A percentile compares a stretch with the other conserved stretches of the same genome.
Conservation (phyloP, 495 filamentous ascomycete genomes). For the Penicillium salamii region DNA sequence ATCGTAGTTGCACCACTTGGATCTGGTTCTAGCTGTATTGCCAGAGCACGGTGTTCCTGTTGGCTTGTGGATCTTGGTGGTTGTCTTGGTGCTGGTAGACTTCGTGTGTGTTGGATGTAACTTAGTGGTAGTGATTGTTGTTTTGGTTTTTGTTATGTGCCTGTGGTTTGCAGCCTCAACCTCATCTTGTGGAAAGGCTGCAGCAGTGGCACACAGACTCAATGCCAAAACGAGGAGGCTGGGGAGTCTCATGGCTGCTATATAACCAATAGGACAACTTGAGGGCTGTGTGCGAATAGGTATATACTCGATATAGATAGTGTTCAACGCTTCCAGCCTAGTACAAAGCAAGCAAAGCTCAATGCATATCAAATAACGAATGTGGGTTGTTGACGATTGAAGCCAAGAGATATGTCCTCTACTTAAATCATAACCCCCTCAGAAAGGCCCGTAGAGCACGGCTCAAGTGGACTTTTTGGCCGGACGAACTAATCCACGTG, state of each 20-base stretch:
- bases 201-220: neutral
- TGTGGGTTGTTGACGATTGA: neutral
- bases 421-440: neutral
- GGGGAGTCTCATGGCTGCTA: neutral
- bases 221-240: neutral
- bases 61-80: slow-evolving; percentile 1
- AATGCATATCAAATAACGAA: neutral
- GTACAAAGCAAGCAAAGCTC: neutral
- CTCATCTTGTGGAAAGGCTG: neutral
- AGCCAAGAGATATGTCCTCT: neutral
- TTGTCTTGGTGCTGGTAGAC: neutral
- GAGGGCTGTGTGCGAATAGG: neutral
- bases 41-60: slow-evolving; percentile 24
- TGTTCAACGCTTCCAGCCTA: neutral
- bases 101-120: neutral
- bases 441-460: neutral
- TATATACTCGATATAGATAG: neutral
- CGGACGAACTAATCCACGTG: neutral
- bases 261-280: neutral
- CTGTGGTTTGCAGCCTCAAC: neutral
- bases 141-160: neutral
- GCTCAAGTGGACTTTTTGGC: neutral
- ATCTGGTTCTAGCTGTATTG: slow-evolving; percentile 39
- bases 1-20: slow-evolving; percentile 38
- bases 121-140: neutral